phyloP scores from a whole-genome alignment of 306 rosid species.

The Castanea mollissima region DNA sequence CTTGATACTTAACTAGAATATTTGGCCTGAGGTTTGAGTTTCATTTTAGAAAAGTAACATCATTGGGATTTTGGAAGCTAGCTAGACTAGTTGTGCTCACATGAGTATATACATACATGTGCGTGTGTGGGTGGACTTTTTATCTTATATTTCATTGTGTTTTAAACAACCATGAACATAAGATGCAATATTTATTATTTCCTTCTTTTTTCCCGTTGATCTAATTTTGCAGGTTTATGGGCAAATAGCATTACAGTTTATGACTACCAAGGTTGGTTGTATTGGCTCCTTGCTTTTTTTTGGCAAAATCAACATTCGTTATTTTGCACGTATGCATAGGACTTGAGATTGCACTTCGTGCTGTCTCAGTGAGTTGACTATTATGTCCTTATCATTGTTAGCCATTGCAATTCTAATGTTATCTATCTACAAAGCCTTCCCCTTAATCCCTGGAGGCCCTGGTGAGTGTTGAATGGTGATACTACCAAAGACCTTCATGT shows the following conservation, averaged over 20 bases:
- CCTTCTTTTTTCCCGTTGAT: background rate
- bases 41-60: too few species aligned
- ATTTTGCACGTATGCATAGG: background rate
- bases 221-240: slow-evolving; percentile 65
- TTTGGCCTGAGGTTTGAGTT: too few species aligned
- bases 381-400: background rate
- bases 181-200: slow-evolving; percentile 7
- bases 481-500: background rate
- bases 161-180: background rate
- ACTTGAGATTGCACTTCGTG: background rate
- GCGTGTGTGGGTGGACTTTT: background rate
- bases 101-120: background rate
- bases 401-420: background rate
- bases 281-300: background rate
- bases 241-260: slow-evolving; percentile 72
- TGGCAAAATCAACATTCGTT: background rate
- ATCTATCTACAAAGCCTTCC: background rate
- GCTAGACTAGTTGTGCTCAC: background rate
- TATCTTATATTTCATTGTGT: background rate
- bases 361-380: background rate
- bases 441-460: background rate
- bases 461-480: background rate
- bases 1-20: too few species aligned
- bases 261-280: slow-evolving; percentile 89
- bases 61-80: background rate